These are phyloP conservation scores for Sarocladium brachiariae DNA, from an alignment of 2,329 filamentous ascomycete genomes.

Conservation along the genomic window DNA sequence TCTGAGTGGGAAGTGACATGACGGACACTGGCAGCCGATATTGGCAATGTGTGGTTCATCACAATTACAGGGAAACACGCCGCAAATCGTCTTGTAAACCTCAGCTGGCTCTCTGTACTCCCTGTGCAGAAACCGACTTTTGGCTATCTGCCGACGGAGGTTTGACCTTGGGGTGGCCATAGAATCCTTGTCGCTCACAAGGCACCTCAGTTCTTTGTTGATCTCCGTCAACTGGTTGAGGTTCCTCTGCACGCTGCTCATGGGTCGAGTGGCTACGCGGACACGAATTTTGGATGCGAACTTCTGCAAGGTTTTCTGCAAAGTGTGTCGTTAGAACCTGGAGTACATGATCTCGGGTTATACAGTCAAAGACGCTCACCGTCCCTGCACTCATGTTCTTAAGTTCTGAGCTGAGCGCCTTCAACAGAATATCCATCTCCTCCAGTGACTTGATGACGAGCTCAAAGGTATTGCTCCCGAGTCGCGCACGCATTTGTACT, in stretches of 20 bases:
- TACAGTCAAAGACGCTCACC: neutral
- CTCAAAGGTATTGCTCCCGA: neutral
- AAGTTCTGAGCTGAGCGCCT: neutral
- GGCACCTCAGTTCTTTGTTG: constrained; percentile 1
- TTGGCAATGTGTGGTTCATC: neutral
- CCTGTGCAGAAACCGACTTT: neutral
- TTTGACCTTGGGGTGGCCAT: neutral
- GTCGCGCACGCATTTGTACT: neutral
- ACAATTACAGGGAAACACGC: neutral
- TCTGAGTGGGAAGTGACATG: neutral
- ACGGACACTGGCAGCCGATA: constrained; percentile 1
- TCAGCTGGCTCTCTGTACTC: neutral
- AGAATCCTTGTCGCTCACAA: neutral
- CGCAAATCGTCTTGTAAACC: constrained; percentile 2
- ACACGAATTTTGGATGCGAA: neutral
- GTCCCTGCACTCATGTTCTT: neutral
- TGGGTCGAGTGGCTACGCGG: neutral
- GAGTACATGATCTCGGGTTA: too few relatives aligned
- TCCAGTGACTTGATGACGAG: neutral
- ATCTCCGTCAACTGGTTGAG: neutral
- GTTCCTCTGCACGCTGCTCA: neutral
- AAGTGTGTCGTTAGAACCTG: too few relatives aligned
- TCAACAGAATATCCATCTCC: constrained; percentile 1
- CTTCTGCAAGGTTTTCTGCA: neutral
- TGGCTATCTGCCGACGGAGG: neutral